phyloP scores from a whole-genome alignment of 352 stramenopile species.

The Phytophthora chlamydospora region DNA sequence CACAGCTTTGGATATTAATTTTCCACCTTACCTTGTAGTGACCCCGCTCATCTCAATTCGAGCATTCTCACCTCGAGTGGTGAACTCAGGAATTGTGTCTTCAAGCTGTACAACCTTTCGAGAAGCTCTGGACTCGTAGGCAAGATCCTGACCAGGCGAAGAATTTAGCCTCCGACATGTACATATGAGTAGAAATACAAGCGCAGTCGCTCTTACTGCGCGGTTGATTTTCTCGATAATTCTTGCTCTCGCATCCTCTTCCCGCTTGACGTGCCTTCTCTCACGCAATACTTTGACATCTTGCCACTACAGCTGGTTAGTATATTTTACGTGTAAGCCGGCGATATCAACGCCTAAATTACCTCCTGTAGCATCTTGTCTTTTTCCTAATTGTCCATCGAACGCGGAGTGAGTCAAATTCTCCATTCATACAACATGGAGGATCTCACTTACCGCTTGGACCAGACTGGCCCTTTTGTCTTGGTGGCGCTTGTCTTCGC shows the following conservation, averaged over 20 bases:
- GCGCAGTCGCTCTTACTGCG: slow-evolving; percentile 28
- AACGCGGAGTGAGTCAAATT: not conserved
- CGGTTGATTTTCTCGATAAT: slow-evolving; percentile 45
- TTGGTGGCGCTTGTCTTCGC: slow-evolving; percentile 32
- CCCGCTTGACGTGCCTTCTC: slow-evolving; percentile 20
- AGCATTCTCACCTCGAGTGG: slow-evolving; percentile 57
- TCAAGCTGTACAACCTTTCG: slow-evolving; percentile 65
- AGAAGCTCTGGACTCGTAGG: slow-evolving; percentile 56
- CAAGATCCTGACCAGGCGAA: slow-evolving; percentile 39
- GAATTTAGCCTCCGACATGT: not conserved
- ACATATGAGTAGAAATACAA: not conserved
- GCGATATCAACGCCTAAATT: not conserved
- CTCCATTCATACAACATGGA: not conserved
- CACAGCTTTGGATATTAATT: not conserved
- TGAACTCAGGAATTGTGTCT: slow-evolving; percentile 65
- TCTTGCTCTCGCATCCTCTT: slow-evolving; percentile 40
- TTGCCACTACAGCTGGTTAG: slow-evolving; percentile 46
- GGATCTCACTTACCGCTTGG: slow-evolving; percentile 30
- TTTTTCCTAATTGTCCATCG: slow-evolving; percentile 31
- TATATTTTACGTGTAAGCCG: not conserved
- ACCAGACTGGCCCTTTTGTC: slow-evolving; percentile 37
- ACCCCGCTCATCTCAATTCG: slow-evolving; percentile 76
- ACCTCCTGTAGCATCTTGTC: slow-evolving; percentile 49
- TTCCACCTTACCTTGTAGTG: slow-evolving; percentile 60
- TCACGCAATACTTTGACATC: slow-evolving; percentile 46